Percentiles rank a stretch among this genome's conserved stretches.
phyloP scores from a whole-genome alignment of 2,329 filamentous ascomycete genomes.

The Exutisphaerella laricina region DNA sequence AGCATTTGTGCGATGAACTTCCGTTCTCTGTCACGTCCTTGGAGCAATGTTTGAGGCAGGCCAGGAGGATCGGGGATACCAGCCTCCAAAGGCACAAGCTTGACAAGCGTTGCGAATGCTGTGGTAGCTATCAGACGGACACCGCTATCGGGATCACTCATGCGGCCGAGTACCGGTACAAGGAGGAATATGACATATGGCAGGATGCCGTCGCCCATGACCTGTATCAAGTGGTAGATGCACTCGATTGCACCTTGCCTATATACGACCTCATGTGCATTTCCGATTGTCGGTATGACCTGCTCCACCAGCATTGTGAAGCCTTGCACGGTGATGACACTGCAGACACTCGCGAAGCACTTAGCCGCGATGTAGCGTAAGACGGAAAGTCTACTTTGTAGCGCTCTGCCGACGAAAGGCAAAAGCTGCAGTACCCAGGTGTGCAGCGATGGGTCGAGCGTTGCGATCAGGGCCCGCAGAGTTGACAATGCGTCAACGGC shows the following conservation, averaged over 20 bases:
- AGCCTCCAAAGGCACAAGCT: conserved; percentile 91
- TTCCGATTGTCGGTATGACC: conserved; percentile 86
- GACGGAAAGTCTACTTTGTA: conserved; percentile 83
- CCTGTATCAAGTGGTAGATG: conserved; percentile 93
- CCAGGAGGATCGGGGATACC: conserved; percentile 96
- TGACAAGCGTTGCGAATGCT: conserved; percentile 93
- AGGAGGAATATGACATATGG: conserved; percentile 99
- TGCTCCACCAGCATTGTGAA: conserved; percentile 95
- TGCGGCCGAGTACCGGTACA: conserved; percentile 89
- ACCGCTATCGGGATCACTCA: conserved; percentile 98
- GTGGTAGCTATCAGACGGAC: conserved; percentile 92
- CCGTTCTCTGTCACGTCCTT: conserved; percentile 86
- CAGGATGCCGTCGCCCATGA: conserved; percentile 94
- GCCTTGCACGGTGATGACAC: conserved; percentile 86
- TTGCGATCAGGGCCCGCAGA: conserved; percentile 88
- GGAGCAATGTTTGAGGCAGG: conserved; percentile 77
- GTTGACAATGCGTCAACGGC: conserved; percentile 92
- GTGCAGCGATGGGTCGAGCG: conserved; percentile 68
- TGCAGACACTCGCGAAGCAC: conserved; percentile 95
- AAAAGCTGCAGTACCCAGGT: conserved; percentile 76
- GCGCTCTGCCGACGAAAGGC: conserved; percentile 77
- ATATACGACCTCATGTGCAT: conserved; percentile 78
- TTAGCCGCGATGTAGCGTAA: conserved; percentile 96
- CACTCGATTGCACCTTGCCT: conserved; percentile 92
- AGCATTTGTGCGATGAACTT: conserved; percentile 96